Evolutionary conservation across 83 land plant species (phyloP).

Genomic region (Picea abies): DNA sequence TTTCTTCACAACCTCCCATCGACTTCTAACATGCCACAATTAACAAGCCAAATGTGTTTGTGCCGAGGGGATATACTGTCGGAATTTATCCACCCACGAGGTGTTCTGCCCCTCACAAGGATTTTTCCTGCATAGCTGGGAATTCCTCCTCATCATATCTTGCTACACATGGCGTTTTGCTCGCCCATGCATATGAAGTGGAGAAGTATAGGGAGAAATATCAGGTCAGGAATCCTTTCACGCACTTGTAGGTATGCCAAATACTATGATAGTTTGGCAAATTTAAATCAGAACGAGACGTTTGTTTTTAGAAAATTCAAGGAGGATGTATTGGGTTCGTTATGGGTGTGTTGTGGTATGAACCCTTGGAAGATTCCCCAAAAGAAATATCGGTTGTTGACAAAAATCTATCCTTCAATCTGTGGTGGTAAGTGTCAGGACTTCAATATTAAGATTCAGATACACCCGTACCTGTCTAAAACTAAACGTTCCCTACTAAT

Average conservation of each 20-base stretch:
- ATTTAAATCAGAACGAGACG: background rate
- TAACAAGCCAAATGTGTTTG: constrained; percentile 1
- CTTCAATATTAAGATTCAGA: background rate
- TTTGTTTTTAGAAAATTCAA: constrained; percentile 27
- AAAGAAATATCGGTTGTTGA: constrained; percentile 27
- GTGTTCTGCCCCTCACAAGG: constrained; percentile 18
- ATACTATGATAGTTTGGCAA: background rate
- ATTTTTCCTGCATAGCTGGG: background rate
- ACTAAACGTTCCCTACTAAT: background rate
- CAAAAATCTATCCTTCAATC: constrained; percentile 28
- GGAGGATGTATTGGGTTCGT: constrained; percentile 40
- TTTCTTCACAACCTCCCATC: no score
- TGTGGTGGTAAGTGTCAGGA: constrained; percentile 18
- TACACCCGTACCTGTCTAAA: background rate
- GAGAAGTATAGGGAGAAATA: background rate
- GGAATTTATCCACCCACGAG: constrained; percentile 23
- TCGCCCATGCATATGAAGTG: constrained; percentile 36
- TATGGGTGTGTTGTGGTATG: constrained; percentile 21
- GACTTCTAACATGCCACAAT: no score
- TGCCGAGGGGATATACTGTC: constrained; percentile 13
- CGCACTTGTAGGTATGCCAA: background rate
- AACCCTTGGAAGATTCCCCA: constrained; percentile 29
- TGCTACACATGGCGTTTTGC: constrained; percentile 33
- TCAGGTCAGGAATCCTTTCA: background rate
- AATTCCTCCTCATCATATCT: constrained; percentile 29